Base-by-base conservation (phyloP, 2,329 filamentous ascomycete species). In the Ceratocystis cacaofunesta region DNA sequence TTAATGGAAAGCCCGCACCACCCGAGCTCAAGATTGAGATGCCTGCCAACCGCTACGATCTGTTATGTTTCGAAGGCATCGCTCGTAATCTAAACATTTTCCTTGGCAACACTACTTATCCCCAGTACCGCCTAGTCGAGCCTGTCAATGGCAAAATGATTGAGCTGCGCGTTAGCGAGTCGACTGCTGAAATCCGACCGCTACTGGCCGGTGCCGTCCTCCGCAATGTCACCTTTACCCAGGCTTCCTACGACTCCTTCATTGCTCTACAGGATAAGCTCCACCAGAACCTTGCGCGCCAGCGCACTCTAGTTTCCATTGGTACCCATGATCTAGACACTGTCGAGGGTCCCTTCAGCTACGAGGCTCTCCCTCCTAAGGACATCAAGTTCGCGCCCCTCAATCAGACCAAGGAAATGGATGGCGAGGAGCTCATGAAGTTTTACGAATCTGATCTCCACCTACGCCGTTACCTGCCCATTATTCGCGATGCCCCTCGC, bases 11-110 rank as follows among this genome's bases (percentile, higher is more conserved):
- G 70, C 88, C 95, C 76, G 90, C 95, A 77, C 85, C 90, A 63
- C 87, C 94, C 66, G 90, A 97, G 77, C 84, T 97, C 72, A 96
- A 96, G 82, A 97, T 99, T 73, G 92, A 97, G 76, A 95, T 97
- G 72, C 91, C 92, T 69, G 92, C 94, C 72, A 97, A 97, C 78
- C 85, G 90, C 78, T 92, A 85, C 77, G 85, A 97, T 73, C 91
- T 97, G 86, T 85, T 99, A 65, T 97, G 92, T 78, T 95, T 95
- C 78, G 94, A 97, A 79, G 92, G 92, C 68, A 96, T 97, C 74
- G 88, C 90, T 70, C 83, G 96, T 75, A 95, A 95, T 82, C 83
- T 97, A 71, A 96, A 96, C 76, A 89, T 97, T 76, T 97, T 99
- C 84, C 81, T 89, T 69, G 89, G 86, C 69, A 88, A 86, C 72